A percentile compares a stretch with the other conserved stretches of the same genome.
Conservation (phyloP, 176 grass and related monocot species). For the Oryza rufipogon region DNA sequence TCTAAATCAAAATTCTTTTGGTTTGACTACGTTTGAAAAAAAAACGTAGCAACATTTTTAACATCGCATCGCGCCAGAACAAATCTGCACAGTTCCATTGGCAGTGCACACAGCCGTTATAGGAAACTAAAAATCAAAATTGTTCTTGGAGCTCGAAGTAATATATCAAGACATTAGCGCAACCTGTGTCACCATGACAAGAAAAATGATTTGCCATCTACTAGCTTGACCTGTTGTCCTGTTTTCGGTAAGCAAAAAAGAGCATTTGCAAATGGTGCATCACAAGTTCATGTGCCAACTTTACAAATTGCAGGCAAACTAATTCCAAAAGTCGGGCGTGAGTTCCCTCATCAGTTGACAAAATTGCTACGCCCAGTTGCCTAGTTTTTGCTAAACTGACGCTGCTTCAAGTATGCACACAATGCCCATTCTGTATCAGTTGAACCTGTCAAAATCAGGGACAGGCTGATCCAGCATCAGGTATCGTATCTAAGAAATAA, state of each 20-base stretch:
- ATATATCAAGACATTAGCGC: neutral
- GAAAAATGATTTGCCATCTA: neutral
- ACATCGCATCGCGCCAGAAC: neutral
- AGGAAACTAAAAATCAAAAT: neutral
- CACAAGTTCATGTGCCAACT: conserved; percentile 13
- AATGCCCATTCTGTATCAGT: neutral
- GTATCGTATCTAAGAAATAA: neutral
- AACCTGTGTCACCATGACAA: neutral
- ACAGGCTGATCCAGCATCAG: neutral
- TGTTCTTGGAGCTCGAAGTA: neutral
- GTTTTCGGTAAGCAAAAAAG: neutral
- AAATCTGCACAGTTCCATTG: neutral
- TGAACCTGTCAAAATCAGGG: neutral
- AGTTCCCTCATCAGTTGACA: neutral
- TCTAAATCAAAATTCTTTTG: too few species aligned
- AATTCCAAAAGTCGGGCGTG: neutral
- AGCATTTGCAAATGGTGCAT: neutral
- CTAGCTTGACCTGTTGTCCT: neutral
- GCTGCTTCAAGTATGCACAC: neutral
- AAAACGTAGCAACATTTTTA: too few species aligned
- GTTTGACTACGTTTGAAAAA: too few species aligned
- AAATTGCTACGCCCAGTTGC: neutral
- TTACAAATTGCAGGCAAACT: neutral
- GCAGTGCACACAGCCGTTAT: neutral
- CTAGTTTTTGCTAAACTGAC: neutral